Evolutionary conservation across 331 rosid genomes (phyloP).

Genomic region (Spiraea crenata): DNA sequence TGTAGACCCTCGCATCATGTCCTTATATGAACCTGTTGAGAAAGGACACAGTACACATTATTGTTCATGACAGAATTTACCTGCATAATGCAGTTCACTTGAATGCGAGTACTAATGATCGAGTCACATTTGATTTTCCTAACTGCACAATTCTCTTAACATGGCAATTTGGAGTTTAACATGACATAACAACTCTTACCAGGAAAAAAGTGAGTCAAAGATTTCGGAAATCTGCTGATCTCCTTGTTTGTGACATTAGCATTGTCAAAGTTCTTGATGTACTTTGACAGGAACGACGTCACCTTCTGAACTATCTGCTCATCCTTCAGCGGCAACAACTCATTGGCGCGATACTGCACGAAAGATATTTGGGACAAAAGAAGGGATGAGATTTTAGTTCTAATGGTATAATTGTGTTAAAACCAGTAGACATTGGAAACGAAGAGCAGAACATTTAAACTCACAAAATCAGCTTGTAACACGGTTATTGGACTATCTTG

Average conservation of each 20-base stretch:
- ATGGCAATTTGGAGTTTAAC: not conserved
- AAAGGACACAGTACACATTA: not conserved
- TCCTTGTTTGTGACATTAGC: conserved; percentile 34
- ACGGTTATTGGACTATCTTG: conserved; percentile 39
- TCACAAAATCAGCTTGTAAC: conserved; percentile 61
- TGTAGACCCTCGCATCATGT: conserved; percentile 49
- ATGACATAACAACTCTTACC: conserved; percentile 25
- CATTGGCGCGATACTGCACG: conserved; percentile 50
- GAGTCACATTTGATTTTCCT: not conserved
- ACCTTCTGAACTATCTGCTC: conserved; percentile 37
- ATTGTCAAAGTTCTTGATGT: conserved; percentile 37
- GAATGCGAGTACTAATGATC: not conserved
- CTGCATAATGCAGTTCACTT: not conserved
- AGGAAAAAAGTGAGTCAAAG: conserved; percentile 52
- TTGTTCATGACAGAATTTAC: not conserved
- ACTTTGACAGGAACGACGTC: conserved; percentile 48
- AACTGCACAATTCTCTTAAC: too few relatives aligned
- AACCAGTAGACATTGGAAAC: not conserved
- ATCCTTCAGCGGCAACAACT: conserved; percentile 43
- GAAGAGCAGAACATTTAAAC: conserved; percentile 10
- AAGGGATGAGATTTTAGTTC: not conserved
- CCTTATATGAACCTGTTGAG: conserved; percentile 47
- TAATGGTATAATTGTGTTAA: not conserved
- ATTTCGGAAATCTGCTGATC: conserved; percentile 46
- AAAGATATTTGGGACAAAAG: not conserved